Percentiles rank a stretch among this genome's conserved stretches.
Evolutionary conservation across 805 yeast genomes (phyloP).

Genomic region (Cyberlindnera mycetangii): DNA sequence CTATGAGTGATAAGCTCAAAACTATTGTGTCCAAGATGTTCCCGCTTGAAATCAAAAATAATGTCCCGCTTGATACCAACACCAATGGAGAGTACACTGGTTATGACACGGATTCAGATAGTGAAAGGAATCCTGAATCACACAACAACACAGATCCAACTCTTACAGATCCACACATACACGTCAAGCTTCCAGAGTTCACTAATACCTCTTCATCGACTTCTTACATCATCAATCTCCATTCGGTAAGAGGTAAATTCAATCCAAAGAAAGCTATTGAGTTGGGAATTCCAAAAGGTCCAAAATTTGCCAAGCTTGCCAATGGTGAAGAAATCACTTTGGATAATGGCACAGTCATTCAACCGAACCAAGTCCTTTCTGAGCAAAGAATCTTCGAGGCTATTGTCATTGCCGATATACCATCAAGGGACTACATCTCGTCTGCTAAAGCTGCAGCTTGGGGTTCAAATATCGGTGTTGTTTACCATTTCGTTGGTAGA

Average conservation of each 20-base stretch:
- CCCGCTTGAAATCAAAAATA: slow-evolving; percentile 43
- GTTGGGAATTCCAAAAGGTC: slow-evolving; percentile 69
- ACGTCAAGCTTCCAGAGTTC: slow-evolving; percentile 33
- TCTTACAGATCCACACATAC: slow-evolving; percentile 32
- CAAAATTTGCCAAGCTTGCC: slow-evolving; percentile 54
- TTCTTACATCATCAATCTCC: slow-evolving; percentile 64
- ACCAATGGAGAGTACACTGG: slow-evolving; percentile 16
- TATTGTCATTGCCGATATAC: slow-evolving; percentile 71
- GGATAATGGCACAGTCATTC: slow-evolving; percentile 54
- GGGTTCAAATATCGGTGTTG: slow-evolving; percentile 41
- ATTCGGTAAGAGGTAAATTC: slow-evolving; percentile 76
- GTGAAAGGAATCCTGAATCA: neutral
- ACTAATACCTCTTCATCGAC: slow-evolving; percentile 38
- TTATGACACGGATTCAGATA: slow-evolving; percentile 5
- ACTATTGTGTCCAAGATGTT: slow-evolving; percentile 51
- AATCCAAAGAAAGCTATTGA: slow-evolving; percentile 58
- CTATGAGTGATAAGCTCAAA: slow-evolving; percentile 9
- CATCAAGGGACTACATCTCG: slow-evolving; percentile 45
- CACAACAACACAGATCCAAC: slow-evolving; percentile 32
- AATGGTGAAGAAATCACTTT: slow-evolving; percentile 56
- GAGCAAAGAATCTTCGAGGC: slow-evolving; percentile 56
- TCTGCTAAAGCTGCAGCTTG: slow-evolving; percentile 32
- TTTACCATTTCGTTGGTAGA: slow-evolving; percentile 77
- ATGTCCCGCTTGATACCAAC: slow-evolving; percentile 35
- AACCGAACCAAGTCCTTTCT: slow-evolving; percentile 72